Percentiles rank a stretch among this genome's conserved stretches.
Conservation (phyloP, 2,329 filamentous ascomycete species). For the Tolypocladium nubicola region DNA sequence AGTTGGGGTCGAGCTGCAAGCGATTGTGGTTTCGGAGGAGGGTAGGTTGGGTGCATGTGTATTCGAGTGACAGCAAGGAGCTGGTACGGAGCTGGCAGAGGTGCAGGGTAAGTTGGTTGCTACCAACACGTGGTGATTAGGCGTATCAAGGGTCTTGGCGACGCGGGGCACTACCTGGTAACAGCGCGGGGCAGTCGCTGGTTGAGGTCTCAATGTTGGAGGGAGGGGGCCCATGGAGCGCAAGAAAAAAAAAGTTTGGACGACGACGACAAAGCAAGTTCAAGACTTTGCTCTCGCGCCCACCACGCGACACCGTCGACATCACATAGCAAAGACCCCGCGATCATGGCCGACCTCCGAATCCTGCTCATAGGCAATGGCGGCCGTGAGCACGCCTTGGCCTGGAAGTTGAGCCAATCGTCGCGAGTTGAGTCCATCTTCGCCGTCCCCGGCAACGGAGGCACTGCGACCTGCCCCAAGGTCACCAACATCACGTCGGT, state of each 20-base stretch:
- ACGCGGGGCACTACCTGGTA: neutral
- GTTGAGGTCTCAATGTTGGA: neutral
- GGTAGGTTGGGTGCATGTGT: neutral
- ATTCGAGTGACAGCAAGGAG: neutral
- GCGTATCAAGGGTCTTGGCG: neutral
- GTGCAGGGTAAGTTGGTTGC: neutral
- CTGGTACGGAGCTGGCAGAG: neutral
- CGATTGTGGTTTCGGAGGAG: neutral
- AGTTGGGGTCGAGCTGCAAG: neutral
- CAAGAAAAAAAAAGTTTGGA: neutral
- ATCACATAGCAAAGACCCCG: neutral
- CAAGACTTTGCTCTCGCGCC: neutral
- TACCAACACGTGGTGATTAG: neutral
- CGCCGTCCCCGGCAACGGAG: constrained; percentile 72
- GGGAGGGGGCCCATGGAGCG: neutral
- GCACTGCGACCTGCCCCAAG: constrained; percentile 62
- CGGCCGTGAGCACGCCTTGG: constrained; percentile 86
- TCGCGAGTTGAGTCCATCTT: constrained; percentile 65
- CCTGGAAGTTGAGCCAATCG: constrained; percentile 88
- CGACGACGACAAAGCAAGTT: neutral
- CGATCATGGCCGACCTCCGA: constrained; percentile 35
- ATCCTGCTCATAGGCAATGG: constrained; percentile 88
- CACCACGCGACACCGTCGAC: neutral
- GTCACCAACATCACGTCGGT: constrained; percentile 61
- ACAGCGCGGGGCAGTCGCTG: neutral